phyloP scores from a whole-genome alignment of 331 rosid species.

The Acacia concinna region DNA sequence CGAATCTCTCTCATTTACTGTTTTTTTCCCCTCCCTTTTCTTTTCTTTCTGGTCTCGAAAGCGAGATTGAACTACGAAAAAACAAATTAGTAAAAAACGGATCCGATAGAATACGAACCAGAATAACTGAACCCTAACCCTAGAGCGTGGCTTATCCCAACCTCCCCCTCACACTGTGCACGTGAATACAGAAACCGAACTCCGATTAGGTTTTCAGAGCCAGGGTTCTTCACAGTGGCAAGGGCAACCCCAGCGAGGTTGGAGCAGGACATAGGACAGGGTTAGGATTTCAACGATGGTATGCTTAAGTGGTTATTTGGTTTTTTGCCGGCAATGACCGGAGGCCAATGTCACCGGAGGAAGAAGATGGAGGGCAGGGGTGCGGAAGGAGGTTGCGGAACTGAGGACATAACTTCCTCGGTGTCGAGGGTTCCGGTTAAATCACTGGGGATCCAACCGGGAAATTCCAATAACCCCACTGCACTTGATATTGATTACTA shows the following conservation, averaged over 20 bases:
- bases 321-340: slow-evolving; percentile 77
- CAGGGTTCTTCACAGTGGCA: slow-evolving; percentile 27
- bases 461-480: slow-evolving; percentile 19
- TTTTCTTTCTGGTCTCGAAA: slow-evolving; percentile 38
- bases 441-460: slow-evolving; percentile 47
- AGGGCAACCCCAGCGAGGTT: slow-evolving; percentile 10
- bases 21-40: neutral
- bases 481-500: slow-evolving; percentile 48
- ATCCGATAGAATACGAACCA: slow-evolving; percentile 53
- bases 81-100: slow-evolving; percentile 35
- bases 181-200: slow-evolving; percentile 24
- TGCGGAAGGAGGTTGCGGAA: slow-evolving; percentile 47
- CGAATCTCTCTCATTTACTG: slow-evolving; percentile 42
- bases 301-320: slow-evolving; percentile 40
- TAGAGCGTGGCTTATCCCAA: slow-evolving; percentile 47
- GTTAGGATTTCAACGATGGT: slow-evolving; percentile 62
- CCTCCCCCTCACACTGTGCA: slow-evolving; percentile 15
- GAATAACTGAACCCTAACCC: slow-evolving; percentile 67
- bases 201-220: slow-evolving; percentile 29
- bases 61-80: slow-evolving; percentile 40
- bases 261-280: slow-evolving; percentile 38
- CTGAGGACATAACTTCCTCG: slow-evolving; percentile 50
- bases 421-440: slow-evolving; percentile 48
- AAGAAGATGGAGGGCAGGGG: slow-evolving; percentile 62
- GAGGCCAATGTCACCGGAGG: slow-evolving; percentile 69